Conservation (phyloP, 2,329 filamentous ascomycete genomes). For the Emydomyces testavorans region DNA sequence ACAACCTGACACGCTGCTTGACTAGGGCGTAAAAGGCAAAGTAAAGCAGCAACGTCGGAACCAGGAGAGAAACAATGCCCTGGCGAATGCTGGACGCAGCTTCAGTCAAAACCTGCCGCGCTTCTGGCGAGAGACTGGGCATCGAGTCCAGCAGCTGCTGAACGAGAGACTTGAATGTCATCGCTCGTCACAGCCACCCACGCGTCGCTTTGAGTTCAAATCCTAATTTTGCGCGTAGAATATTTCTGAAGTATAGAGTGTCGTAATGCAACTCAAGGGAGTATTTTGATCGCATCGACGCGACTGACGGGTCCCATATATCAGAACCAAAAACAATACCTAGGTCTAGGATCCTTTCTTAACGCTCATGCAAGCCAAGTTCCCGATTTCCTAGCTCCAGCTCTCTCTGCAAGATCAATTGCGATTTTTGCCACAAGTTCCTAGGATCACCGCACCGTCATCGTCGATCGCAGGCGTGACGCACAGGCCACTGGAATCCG, state of each 20-base stretch:
- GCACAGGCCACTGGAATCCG: no score
- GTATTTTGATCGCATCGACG: no score
- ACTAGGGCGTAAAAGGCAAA: conserved; percentile 16
- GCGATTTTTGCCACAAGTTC: not conserved
- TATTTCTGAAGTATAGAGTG: no score
- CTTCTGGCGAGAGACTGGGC: conserved; percentile 11
- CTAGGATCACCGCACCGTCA: not conserved
- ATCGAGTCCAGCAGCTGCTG: not conserved
- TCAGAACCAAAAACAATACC: no score
- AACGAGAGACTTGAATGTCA: not conserved
- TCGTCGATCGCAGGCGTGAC: not conserved
- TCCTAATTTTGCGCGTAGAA: no score
- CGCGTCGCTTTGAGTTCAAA: no score
- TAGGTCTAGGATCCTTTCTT: no score
- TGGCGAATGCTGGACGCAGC: conserved; percentile 8
- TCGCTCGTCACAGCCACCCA: no score
- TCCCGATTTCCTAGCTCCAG: no score
- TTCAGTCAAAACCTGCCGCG: conserved; percentile 8
- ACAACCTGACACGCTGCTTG: conserved; percentile 11
- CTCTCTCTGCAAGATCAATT: not conserved
- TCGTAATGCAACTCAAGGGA: no score
- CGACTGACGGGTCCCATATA: no score
- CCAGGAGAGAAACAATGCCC: conserved; percentile 12
- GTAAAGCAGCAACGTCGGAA: conserved; percentile 17
- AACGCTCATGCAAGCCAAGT: no score